Percentiles rank a stretch among this genome's conserved stretches.
phyloP scores from a whole-genome alignment of 495 filamentous ascomycete genomes.

The Aspergillus cavernicola region DNA sequence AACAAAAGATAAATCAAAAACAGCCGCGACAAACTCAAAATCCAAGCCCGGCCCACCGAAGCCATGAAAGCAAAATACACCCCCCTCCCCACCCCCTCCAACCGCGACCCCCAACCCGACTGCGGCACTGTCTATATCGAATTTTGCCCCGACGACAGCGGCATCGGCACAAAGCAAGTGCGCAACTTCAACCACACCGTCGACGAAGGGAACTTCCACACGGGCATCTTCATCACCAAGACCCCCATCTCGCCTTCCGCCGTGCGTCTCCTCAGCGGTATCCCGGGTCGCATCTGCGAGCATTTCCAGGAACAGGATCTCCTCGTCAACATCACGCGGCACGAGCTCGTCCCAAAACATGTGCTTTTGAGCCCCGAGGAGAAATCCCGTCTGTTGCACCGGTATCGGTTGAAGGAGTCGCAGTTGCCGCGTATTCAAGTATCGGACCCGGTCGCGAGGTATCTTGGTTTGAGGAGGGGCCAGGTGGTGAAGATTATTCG shows the following conservation, averaged over 20 bases:
- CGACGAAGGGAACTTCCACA: conserved; percentile 70
- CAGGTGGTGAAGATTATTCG: conserved; percentile 99
- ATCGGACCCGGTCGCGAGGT: conserved; percentile 87
- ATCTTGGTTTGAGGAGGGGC: conserved; percentile 84
- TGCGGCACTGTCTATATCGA: conserved; percentile 92
- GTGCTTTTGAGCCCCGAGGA: conserved; percentile 86
- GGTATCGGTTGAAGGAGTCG: conserved; percentile 94
- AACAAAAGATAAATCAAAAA: conserved; percentile 58
- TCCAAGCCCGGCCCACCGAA: conserved; percentile 76
- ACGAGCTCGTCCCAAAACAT: conserved; percentile 94
- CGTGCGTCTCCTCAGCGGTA: conserved; percentile 63
- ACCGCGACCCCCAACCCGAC: conserved; percentile 63
- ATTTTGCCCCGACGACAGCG: conserved; percentile 68
- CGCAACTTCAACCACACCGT: conserved; percentile 82
- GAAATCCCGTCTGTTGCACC: conserved; percentile 73
- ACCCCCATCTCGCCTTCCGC: conserved; percentile 80
- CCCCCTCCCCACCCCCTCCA: conserved; percentile 55
- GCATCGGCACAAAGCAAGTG: conserved; percentile 86
- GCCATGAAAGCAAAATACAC: conserved; percentile 83
- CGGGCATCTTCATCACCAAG: conserved; percentile 81
- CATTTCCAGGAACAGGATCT: conserved; percentile 93
- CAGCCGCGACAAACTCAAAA: conserved; percentile 81
- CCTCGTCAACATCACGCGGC: conserved; percentile 96
- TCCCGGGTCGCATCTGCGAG: conserved; percentile 78
- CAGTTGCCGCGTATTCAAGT: conserved; percentile 90